phyloP scores from a whole-genome alignment of 768 basidiomycete genomes.

The Amanita phalloides region DNA sequence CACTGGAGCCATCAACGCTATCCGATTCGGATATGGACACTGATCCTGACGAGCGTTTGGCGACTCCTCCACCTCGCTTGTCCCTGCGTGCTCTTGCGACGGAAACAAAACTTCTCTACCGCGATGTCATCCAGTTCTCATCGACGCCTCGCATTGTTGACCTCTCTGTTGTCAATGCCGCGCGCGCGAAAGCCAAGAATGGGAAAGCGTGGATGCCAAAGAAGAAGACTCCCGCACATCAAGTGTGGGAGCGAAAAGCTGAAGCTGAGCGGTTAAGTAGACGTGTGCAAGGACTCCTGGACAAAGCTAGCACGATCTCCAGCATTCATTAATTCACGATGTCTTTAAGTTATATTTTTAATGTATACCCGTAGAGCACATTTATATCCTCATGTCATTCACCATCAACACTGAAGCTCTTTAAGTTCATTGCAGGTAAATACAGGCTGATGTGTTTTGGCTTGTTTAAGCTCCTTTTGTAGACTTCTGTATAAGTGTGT shows the following conservation, averaged over 20 bases:
- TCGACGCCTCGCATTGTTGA: constrained; percentile 82
- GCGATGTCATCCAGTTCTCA: constrained; percentile 83
- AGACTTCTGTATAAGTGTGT: too few species aligned
- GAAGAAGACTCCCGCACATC: constrained; percentile 74
- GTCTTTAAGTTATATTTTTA: background rate
- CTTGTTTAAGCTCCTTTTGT: too few species aligned
- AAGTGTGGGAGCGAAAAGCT: constrained; percentile 65
- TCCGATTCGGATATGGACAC: constrained; percentile 60
- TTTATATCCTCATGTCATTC: background rate
- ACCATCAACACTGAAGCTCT: too few species aligned
- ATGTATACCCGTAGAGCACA: background rate
- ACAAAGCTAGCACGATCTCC: constrained; percentile 43
- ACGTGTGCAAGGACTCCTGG: constrained; percentile 60
- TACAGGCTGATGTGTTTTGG: too few species aligned
- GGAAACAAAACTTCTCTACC: constrained; percentile 78
- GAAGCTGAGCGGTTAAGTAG: constrained; percentile 65
- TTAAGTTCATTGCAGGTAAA: too few species aligned
- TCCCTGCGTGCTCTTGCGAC: constrained; percentile 61
- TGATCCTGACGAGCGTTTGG: constrained; percentile 12
- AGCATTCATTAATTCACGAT: background rate
- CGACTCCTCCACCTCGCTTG: constrained; percentile 26
- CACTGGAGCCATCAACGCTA: constrained; percentile 49
- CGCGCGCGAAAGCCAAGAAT: constrained; percentile 36
- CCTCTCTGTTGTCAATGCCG: constrained; percentile 49
- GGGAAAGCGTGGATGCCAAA: constrained; percentile 67